These are phyloP conservation scores for Phialocephala subalpina DNA, from an alignment of 2,329 filamentous ascomycete species.

Conservation along the genomic window DNA sequence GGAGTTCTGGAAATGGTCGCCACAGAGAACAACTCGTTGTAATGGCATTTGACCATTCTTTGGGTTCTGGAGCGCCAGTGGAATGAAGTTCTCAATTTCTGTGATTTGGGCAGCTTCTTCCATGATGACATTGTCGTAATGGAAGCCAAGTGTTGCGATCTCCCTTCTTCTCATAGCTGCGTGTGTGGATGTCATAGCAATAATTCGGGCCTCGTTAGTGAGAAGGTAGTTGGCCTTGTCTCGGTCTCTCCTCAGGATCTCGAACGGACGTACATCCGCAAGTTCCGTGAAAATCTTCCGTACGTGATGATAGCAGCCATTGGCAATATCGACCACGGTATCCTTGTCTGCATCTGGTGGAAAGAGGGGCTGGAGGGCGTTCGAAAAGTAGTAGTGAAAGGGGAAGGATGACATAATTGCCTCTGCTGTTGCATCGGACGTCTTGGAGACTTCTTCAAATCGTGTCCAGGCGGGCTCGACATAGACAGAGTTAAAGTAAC, in stretches of 20 bases:
- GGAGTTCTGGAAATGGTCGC: constrained; percentile 96
- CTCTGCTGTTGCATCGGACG: constrained; percentile 61
- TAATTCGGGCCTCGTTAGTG: constrained; percentile 93
- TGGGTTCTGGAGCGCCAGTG: constrained; percentile 87
- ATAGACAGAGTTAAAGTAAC: constrained; percentile 95
- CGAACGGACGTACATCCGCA: constrained; percentile 92
- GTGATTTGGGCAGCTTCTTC: constrained; percentile 98
- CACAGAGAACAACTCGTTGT: constrained; percentile 89
- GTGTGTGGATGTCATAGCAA: constrained; percentile 99
- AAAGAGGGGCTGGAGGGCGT: constrained; percentile 88
- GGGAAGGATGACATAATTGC: constrained; percentile 81
- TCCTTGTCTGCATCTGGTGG: constrained; percentile 70
- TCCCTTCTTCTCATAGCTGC: constrained; percentile 93
- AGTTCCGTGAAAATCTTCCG: constrained; percentile 90
- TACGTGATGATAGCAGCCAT: constrained; percentile 89
- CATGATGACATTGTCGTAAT: constrained; percentile 98
- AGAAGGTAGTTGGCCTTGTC: constrained; percentile 97
- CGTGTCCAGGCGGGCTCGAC: constrained; percentile 87
- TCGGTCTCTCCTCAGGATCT: constrained; percentile 85
- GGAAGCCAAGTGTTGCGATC: constrained; percentile 91
- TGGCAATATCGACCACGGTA: constrained; percentile 75
- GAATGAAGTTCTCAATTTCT: constrained; percentile 96
- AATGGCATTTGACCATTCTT: constrained; percentile 76
- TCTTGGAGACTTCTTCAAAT: constrained; percentile 73
- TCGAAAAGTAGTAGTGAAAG: constrained; percentile 86